Evolutionary conservation across 2,329 filamentous ascomycete genomes (phyloP).

Genomic region (Aspergillus sp.): DNA sequence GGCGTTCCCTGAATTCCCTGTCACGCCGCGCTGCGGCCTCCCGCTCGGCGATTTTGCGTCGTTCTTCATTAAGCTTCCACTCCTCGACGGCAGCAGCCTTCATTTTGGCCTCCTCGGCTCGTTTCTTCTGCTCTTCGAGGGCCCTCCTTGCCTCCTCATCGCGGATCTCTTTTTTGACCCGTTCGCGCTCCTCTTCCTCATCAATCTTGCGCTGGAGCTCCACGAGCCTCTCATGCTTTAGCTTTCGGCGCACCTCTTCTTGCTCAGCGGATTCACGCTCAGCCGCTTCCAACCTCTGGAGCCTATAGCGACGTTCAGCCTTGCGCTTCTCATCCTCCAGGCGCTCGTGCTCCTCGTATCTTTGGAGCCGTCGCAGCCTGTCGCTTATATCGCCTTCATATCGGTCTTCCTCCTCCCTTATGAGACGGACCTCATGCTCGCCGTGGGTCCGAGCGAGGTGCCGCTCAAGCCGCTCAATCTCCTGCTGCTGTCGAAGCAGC

Average conservation of each 20-base stretch:
- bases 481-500: conserved; percentile 34
- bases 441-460: conserved; percentile 28
- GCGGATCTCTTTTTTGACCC: conserved; percentile 33
- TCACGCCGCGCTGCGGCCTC: conserved; percentile 33
- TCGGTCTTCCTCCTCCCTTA: conserved; percentile 44
- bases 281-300: conserved; percentile 4
- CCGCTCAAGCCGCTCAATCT: conserved; percentile 37
- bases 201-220: conserved; percentile 35
- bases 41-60: conserved; percentile 28
- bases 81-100: conserved; percentile 44
- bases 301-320: conserved; percentile 5
- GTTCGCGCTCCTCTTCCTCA: conserved; percentile 49
- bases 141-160: conserved; percentile 48
- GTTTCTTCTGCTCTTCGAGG: conserved; percentile 32
- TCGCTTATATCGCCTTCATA: conserved; percentile 42
- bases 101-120: conserved; percentile 31
- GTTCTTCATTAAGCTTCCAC: conserved; percentile 35
- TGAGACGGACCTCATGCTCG: conserved; percentile 24
- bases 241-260: conserved; percentile 32
- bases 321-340: conserved; percentile 26
- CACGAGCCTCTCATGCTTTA: conserved; percentile 30
- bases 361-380: conserved; percentile 36
- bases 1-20: conserved; percentile 35
- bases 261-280: conserved; percentile 28
- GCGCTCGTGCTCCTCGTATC: conserved; percentile 44